Evolutionary conservation across 345 rosid genomes (phyloP).

Genomic region (Lumnitzera littorea): DNA sequence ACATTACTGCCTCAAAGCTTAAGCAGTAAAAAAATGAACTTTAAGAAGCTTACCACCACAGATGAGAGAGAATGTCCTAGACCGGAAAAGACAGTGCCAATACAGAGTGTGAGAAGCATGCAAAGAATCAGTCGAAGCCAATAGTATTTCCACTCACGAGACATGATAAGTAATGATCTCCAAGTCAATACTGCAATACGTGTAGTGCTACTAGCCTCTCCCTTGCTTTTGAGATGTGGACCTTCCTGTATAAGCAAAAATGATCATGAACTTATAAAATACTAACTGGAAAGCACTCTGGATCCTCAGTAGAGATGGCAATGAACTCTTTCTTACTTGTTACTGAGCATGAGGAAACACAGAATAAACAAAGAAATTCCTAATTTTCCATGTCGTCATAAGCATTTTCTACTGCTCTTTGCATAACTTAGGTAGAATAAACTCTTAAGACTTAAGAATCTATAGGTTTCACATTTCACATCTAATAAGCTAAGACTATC

Average conservation of each 20-base stretch:
- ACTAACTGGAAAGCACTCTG: too few relatives aligned
- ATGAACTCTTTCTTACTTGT: too few relatives aligned
- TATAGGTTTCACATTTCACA: too few relatives aligned
- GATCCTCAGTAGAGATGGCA: too few relatives aligned
- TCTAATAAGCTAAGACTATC: too few relatives aligned
- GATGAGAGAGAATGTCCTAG: conserved; percentile 92
- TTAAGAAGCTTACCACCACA: conserved; percentile 64
- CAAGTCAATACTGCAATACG: conserved; percentile 89
- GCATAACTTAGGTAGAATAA: too few relatives aligned
- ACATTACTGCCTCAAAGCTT: too few relatives aligned
- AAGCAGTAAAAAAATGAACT: not conserved
- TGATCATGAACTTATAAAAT: not conserved
- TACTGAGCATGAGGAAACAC: too few relatives aligned
- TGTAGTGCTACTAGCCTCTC: conserved; percentile 69
- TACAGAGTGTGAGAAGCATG: conserved; percentile 70
- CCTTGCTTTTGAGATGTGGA: conserved; percentile 85
- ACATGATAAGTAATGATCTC: conserved; percentile 93
- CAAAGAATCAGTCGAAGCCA: conserved; percentile 91
- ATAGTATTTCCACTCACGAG: conserved; percentile 97
- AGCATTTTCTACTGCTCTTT: too few relatives aligned
- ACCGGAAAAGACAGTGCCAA: conserved; percentile 84
- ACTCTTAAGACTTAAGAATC: too few relatives aligned
- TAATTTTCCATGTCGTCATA: too few relatives aligned
- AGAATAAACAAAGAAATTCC: too few relatives aligned
- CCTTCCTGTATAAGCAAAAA: conserved; percentile 55